Evolutionary conservation across 2,329 filamentous ascomycete species (phyloP), one percentile per base, ranked within the genome.

Genomic region (Diplodia scrobiculata): DNA sequence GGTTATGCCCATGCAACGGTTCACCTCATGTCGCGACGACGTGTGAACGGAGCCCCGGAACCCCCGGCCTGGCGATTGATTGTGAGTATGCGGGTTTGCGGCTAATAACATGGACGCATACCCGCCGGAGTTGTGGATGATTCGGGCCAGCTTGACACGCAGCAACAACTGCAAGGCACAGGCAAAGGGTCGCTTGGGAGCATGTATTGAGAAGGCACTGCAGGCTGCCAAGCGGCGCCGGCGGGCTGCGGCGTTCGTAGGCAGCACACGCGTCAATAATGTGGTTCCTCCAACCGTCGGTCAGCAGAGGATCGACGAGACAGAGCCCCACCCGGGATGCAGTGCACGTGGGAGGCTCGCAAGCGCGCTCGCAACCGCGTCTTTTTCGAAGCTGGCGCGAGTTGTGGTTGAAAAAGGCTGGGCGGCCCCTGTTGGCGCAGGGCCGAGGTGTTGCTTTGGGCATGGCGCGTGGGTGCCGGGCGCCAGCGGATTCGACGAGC

Each of bases 361-460:
- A 34, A 29, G 29, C 45, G 34, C 17, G 1, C 3, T 27, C 29
- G 58, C 45, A 51, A 29, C 27, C 10, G 21, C 41, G 19, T 34
- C 58, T 19, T 19, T 29, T 50, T 50, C n/a, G 27, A 50, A 9
- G 25, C 25, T 25, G 25, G 25, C 25, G 25, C 25, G 25, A 4
- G 25, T 27, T 48, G 55, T 19, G 55, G 55, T 60, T 48, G 55
- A 60, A n/a, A 21, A 10, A 25, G 45, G n/a, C 41, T 62, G 27
- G 58, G 27, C 17, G 41, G 41, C 58, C 58, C 58, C 58, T 62
- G 58, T 62, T 17, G 19, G 17, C 45, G 58, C 58, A 47, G 58
- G 48, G 48, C 55, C 25, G 9, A 29, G 25, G 55, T 25, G n/a
- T 32, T 60, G 21, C n/a, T 50, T 50, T 50, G 58, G 58, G 41